phyloP scores from a whole-genome alignment of 371 early-diverging fungal species.

The Dinochytrium kinnereticum region DNA sequence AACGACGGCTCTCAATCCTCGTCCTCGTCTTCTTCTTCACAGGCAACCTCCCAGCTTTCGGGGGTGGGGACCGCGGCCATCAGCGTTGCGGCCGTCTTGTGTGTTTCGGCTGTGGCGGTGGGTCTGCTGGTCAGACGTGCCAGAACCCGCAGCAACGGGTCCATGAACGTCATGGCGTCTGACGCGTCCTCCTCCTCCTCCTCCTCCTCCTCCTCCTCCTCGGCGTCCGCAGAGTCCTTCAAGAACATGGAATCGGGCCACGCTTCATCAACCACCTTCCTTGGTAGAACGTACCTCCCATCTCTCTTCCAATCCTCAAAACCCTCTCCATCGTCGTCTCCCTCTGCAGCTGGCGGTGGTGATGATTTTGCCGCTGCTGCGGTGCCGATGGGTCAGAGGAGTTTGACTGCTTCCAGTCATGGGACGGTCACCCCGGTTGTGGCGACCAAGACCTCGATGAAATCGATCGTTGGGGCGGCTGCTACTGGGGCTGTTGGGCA shows the following conservation, averaged over 20 bases:
- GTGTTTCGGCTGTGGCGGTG: not conserved
- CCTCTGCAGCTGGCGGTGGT: not conserved
- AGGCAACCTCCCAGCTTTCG: not conserved
- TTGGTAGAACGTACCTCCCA: not conserved
- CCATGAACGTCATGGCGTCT: not conserved
- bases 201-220: no score
- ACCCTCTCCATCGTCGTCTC: not conserved
- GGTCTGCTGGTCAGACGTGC: not conserved
- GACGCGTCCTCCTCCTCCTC: not conserved
- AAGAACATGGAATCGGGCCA: not conserved
- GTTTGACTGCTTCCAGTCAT: not conserved
- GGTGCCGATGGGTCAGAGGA: not conserved
- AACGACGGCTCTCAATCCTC: not conserved
- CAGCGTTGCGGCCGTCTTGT: slow-evolving; percentile 3
- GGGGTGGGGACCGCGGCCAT: slow-evolving; percentile 1
- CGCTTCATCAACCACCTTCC: not conserved
- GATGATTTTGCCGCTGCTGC: not conserved
- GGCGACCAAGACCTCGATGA: not conserved
- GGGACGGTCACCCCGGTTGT: not conserved
- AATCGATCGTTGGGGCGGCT: not conserved
- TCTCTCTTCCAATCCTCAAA: not conserved
- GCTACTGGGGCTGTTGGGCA: not conserved
- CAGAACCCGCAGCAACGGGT: not conserved
- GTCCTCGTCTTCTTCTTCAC: not conserved
- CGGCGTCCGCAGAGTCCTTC: not conserved